Conservation (phyloP, 306 rosid species). For the Quercus berberidifolia region DNA sequence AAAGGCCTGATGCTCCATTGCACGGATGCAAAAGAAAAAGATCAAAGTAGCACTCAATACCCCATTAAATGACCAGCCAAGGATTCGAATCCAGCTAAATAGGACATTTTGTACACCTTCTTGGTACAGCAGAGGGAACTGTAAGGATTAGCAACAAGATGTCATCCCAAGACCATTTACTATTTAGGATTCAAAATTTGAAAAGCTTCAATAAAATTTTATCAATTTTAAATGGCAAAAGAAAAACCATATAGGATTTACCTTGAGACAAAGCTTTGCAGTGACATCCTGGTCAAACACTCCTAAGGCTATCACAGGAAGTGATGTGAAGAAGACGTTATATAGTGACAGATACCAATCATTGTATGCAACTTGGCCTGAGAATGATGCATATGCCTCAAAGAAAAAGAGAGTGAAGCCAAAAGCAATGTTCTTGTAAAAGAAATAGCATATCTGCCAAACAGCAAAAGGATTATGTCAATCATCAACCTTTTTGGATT, state of each 20-base stretch:
- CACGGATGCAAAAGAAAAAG: constrained; percentile 67
- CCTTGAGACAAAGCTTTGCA: constrained; percentile 74
- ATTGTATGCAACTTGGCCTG: constrained; percentile 80
- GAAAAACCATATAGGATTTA: constrained; percentile 17
- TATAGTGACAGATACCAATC: constrained; percentile 87
- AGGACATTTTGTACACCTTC: constrained; percentile 87
- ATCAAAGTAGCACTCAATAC: constrained; percentile 46
- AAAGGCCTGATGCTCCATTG: constrained; percentile 74
- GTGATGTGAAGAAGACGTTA: constrained; percentile 95
- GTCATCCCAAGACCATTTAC: background rate
- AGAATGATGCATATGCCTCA: constrained; percentile 76
- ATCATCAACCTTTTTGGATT: background rate
- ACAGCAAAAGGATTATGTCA: constrained; percentile 27
- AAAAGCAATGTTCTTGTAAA: constrained; percentile 88
- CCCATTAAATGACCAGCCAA: constrained; percentile 82
- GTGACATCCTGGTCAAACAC: constrained; percentile 96
- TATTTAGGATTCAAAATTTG: background rate
- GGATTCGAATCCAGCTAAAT: constrained; percentile 80
- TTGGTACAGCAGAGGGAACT: constrained; percentile 93
- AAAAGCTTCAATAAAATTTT: background rate
- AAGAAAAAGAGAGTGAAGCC: constrained; percentile 90
- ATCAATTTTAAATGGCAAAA: background rate
- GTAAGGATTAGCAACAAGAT: constrained; percentile 20
- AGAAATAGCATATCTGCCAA: constrained; percentile 91
- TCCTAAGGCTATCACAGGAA: constrained; percentile 96